phyloP scores from a whole-genome alignment of 495 filamentous ascomycete genomes.

The Bryoglossum gracile region DNA sequence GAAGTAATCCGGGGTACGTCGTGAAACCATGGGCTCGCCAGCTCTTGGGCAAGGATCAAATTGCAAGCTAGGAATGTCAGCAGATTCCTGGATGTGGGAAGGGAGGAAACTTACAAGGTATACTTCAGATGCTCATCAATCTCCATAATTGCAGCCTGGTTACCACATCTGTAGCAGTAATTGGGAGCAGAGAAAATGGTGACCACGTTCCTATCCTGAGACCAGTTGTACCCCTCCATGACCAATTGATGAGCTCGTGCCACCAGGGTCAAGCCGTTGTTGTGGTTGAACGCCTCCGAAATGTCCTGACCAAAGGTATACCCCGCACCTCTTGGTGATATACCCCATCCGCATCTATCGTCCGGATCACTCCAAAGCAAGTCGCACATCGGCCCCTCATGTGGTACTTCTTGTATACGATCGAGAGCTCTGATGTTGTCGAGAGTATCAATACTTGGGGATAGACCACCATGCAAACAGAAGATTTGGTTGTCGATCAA shows the following conservation, averaged over 20 bases:
- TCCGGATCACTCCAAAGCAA: constrained; percentile 97
- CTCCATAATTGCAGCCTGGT: constrained; percentile 99
- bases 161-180: constrained; percentile 98
- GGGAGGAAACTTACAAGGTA: constrained; percentile 75
- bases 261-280: constrained; percentile 95
- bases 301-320: constrained; percentile 99
- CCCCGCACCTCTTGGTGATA: constrained; percentile 91
- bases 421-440: constrained; percentile 97
- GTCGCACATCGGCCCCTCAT: constrained; percentile 98
- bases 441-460: constrained; percentile 93
- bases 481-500: constrained; percentile 99
- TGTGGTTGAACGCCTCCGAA: constrained; percentile 99
- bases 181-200: constrained; percentile 93
- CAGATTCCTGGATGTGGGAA: constrained; percentile 1
- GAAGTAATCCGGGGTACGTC: constrained; percentile 97
- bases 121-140: constrained; percentile 99
- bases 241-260: constrained; percentile 97
- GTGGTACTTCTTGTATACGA: constrained; percentile 95
- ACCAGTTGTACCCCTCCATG: constrained; percentile 99
- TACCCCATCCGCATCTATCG: constrained; percentile 97
- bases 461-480: constrained; percentile 95
- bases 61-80: constrained; percentile 65
- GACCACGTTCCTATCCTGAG: constrained; percentile 92
- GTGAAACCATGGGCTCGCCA: constrained; percentile 97
- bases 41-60: constrained; percentile 97